phyloP scores from a whole-genome alignment of 306 rosid species.

The Begonia masoniana region DNA sequence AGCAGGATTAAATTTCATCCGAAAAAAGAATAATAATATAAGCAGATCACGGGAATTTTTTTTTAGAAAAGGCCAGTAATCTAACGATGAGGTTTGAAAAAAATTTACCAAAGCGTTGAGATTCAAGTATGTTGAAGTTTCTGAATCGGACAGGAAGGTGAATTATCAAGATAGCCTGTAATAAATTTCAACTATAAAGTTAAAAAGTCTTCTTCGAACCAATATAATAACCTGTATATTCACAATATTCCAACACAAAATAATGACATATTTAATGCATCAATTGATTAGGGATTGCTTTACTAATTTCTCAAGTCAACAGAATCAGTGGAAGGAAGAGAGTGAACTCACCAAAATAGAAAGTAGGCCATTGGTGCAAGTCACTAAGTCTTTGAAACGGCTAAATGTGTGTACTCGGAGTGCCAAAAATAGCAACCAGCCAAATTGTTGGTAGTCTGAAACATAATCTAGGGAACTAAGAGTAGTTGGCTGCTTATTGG shows the following conservation, averaged over 20 bases:
- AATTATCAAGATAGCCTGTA: constrained; percentile 81
- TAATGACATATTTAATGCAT: too few species aligned
- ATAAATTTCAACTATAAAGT: constrained; percentile 15
- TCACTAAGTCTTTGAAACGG: constrained; percentile 79
- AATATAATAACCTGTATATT: too few species aligned
- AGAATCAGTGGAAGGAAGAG: background rate
- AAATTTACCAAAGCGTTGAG: constrained; percentile 57
- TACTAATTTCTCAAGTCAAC: too few species aligned
- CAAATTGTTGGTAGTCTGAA: constrained; percentile 85
- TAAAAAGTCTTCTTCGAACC: too few species aligned
- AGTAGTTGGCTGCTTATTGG: constrained; percentile 27
- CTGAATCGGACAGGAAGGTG: constrained; percentile 68
- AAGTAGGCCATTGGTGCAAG: constrained; percentile 82
- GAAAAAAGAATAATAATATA: too few species aligned
- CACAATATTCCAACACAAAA: too few species aligned
- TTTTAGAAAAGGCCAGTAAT: too few species aligned
- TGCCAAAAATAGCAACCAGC: constrained; percentile 97
- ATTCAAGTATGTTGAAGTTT: constrained; percentile 53
- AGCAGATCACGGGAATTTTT: too few species aligned
- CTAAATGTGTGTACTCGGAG: constrained; percentile 88
- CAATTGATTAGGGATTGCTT: too few species aligned
- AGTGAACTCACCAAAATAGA: constrained; percentile 71
- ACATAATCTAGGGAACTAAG: constrained; percentile 23
- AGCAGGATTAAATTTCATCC: too few species aligned
- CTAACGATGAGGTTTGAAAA: background rate